A percentile compares a stretch with the other conserved stretches of the same genome.
Conservation (phyloP, 805 yeast genomes). For the Schizosaccharomyces cryophilus region DNA sequence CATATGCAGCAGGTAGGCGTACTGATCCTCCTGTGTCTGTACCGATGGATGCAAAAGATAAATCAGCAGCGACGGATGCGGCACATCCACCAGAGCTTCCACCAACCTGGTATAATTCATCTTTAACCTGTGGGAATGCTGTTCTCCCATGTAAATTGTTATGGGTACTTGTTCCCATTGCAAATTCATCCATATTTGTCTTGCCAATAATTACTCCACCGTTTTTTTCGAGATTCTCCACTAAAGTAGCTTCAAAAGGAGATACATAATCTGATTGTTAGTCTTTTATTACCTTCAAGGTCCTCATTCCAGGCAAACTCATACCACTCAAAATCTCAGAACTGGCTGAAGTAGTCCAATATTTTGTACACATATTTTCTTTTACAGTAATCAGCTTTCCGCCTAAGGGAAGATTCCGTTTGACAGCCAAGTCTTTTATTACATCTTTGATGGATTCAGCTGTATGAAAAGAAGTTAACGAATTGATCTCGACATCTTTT, state of each 20-base stretch:
- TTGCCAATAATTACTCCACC: constrained; percentile 45
- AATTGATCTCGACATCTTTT: too few relatives aligned
- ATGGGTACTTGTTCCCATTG: constrained; percentile 47
- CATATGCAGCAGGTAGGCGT: constrained; percentile 71
- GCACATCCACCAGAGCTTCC: constrained; percentile 96
- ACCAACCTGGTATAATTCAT: constrained; percentile 36
- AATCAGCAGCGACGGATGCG: constrained; percentile 56
- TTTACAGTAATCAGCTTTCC: too few relatives aligned
- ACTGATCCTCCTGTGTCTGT: constrained; percentile 97
- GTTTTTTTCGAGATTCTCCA: constrained; percentile 23
- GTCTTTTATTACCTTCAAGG: too few relatives aligned
- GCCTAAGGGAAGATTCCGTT: too few relatives aligned
- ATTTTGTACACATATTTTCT: too few relatives aligned
- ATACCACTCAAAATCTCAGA: too few relatives aligned
- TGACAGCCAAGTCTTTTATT: too few relatives aligned
- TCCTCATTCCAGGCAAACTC: too few relatives aligned
- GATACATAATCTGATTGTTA: constrained; percentile 24
- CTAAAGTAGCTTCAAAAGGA: constrained; percentile 66
- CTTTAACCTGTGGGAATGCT: constrained; percentile 14
- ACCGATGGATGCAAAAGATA: constrained; percentile 41
- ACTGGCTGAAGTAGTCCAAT: too few relatives aligned
- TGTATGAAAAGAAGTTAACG: too few relatives aligned
- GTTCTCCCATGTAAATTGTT: constrained; percentile 9
- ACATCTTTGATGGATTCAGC: too few relatives aligned
- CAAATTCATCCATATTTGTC: constrained; percentile 87